Conservation (phyloP, 495 filamentous ascomycete genomes). For the Oleoguttula mirabilis region DNA sequence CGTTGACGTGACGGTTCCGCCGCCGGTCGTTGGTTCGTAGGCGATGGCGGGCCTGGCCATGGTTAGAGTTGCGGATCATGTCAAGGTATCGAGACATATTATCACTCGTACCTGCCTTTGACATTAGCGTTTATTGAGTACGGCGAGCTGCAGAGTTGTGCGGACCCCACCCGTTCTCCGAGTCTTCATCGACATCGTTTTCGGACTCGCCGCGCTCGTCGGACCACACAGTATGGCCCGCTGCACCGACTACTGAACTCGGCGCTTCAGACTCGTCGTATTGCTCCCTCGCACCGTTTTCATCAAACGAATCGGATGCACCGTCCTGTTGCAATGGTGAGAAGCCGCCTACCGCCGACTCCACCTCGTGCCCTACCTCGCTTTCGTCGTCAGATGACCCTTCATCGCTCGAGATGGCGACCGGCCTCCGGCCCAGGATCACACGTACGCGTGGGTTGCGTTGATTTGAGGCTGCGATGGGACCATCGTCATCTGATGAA, state of each 20-base stretch:
- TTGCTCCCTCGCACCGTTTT: no score
- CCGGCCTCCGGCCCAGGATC: background rate
- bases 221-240: background rate
- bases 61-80: no score
- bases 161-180: constrained; percentile 13
- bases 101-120: background rate
- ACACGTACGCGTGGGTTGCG: constrained; percentile 5
- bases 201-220: background rate
- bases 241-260: background rate
- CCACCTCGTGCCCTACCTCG: background rate
- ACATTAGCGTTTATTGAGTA: background rate
- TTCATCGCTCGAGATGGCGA: constrained; percentile 10
- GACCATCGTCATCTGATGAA: constrained; percentile 15
- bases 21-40: no score
- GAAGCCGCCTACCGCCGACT: constrained; percentile 4
- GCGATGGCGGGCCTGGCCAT: no score
- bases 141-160: background rate
- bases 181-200: background rate
- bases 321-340: constrained; percentile 2
- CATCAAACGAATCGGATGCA: background rate
- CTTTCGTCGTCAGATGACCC: constrained; percentile 14
- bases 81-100: no score
- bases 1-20: no score
- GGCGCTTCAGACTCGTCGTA: constrained; percentile 1
- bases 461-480: constrained; percentile 4